Base-by-base conservation (phyloP, 1,284 basidiomycete species). In the Takashimella tepidaria region DNA sequence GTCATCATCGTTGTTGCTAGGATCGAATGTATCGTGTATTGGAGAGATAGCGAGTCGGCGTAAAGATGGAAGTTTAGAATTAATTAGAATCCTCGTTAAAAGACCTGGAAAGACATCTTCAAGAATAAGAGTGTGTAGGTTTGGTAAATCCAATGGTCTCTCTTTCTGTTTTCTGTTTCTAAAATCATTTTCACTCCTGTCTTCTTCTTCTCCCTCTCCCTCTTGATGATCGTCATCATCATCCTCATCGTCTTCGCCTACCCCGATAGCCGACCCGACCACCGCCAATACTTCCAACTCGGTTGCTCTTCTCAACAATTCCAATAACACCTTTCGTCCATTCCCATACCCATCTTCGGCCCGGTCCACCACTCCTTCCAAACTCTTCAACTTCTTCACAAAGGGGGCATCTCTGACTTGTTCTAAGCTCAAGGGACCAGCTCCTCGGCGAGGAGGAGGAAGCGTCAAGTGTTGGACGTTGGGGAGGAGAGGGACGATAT, bases 261-360 rank as follows among this genome's bases (percentile, higher is more conserved):
- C 55, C 48, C 69, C 54, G 47, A 1, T 45, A 27, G 82, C 84
- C 47, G 78, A 79, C 21, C 85, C 85, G 48, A 84, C 74, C 13
- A 89, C 70, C 45, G 86, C 83, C 27, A 90, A 73, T 56, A 82
- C 79, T 64, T 87, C 83, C n/a, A 92, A 77, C 53, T 79, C 79
- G 3, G 76, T 71, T 61, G 84, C 83, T 16, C 70, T 72, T 46
- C 79, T 78, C 20, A 92, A 75, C 0, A 91, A 76, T 46, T 75
- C 57, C 2, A 78, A 61, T 23, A 78, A 63, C 1, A 71, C 65
- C 46, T 77, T 37, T 8, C 31, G 31, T 37, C 31, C 31, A 37
- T 37, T 37, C 31, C 31, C 76, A 31, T 49, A 45, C 1, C 51
- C 55, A 4, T 49, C 77, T 40, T 61, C 54, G 24, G 53, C 41